Base-by-base conservation (phyloP, 768 basidiomycete genomes). In the Suillus ampliporus region DNA sequence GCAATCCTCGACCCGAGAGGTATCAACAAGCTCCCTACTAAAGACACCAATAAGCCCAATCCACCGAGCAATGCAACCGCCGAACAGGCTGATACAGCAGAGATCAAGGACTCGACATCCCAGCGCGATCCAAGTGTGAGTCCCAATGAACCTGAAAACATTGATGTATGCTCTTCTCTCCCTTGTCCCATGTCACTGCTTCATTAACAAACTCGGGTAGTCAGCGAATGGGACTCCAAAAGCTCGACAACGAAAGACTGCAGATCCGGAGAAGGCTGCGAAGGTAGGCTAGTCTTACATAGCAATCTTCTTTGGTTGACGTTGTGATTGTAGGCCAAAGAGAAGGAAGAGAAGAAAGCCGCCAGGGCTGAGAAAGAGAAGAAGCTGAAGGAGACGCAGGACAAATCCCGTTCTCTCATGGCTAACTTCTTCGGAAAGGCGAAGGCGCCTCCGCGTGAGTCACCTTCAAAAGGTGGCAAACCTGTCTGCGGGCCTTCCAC, bases 331-430 rank as follows among this genome's bases (percentile, higher is more conserved):
- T 64, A 93, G 91, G 87, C 89, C 65, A 90, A 87, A 70, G 89
- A 89, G 57, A 84, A 81, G 61, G 77, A 82, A 54, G 89, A 89
- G 67, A 89, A 85, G 77, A 90, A 86, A 67, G 82, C 80, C 0
- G 89, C 86, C 11, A 91, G 86, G 68, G 82, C 78, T 3, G 90
- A 92, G 69, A 89, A 85, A 70, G 89, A 90, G 67, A 88, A 84
- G 78, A 91, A 86, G 72, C 84, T 84, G 64, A 85, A 86, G 62
- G 88, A 90, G 66, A 85, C 86, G 3, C 85, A 89, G 57, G 83
- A 85, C 59, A 93, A 86, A 74, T 91, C 92, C 5, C 84, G 87
- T 35, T 88, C 87, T 9, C 76, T 92, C 14, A 87, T 97, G 87
- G 83, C 85, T 1, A 90, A 77, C 71, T 95, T 94, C 79, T 93